These are phyloP conservation scores for Sodiomyces alkalinus DNA, from an alignment of 2,329 filamentous ascomycete species.

Conservation along the genomic window DNA sequence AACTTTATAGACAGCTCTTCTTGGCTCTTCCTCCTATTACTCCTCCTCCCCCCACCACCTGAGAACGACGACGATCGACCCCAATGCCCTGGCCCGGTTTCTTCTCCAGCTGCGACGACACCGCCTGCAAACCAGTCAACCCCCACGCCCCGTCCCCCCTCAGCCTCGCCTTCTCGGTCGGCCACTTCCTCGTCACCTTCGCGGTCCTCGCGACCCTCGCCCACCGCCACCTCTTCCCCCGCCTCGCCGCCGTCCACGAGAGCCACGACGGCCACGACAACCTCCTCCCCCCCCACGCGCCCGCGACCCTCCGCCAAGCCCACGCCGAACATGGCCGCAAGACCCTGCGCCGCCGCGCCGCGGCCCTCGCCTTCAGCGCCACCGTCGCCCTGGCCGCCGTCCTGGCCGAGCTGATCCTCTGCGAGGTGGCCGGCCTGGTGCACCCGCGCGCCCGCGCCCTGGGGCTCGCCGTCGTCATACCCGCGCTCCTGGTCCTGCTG, in stretches of 20 bases:
- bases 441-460: constrained; percentile 49
- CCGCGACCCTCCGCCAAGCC: constrained; percentile 38
- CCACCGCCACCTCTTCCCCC: constrained; percentile 54
- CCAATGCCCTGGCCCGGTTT: constrained; percentile 13
- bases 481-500: constrained; percentile 55
- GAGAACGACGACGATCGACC: background rate
- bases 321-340: constrained; percentile 43
- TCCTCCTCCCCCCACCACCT: constrained; percentile 2
- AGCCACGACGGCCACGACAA: constrained; percentile 42
- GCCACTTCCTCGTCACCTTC: constrained; percentile 61
- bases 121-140: constrained; percentile 35
- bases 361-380: constrained; percentile 55
- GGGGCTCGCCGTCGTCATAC: constrained; percentile 55
- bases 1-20: too few relatives aligned
- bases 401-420: constrained; percentile 65
- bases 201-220: constrained; percentile 45
- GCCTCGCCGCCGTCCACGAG: constrained; percentile 43
- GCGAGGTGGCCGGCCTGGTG: constrained; percentile 68
- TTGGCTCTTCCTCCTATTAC: too few relatives aligned
- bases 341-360: constrained; percentile 32
- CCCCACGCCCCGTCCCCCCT: constrained; percentile 22
- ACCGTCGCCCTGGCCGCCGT: constrained; percentile 67
- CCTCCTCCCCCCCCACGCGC: constrained; percentile 46
- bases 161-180: constrained; percentile 41
- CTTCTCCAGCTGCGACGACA: constrained; percentile 37